These are phyloP conservation scores for Luffa aegyptiaca DNA, from an alignment of 306 rosid species.

Conservation along the genomic window DNA sequence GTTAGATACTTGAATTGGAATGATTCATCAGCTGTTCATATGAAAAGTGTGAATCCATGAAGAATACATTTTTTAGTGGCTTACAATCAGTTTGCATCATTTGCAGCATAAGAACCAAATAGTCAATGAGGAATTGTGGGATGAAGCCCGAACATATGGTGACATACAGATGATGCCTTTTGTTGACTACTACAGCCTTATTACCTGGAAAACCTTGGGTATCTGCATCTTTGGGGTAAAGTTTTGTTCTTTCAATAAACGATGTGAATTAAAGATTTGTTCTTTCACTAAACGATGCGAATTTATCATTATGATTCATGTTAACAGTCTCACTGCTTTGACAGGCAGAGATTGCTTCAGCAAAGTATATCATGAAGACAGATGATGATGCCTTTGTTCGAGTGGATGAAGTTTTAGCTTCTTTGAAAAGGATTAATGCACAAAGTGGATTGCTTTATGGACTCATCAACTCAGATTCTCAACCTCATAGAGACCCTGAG, in stretches of 20 bases:
- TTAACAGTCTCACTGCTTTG: constrained; percentile 27
- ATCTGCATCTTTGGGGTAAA: constrained; percentile 93
- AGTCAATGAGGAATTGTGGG: constrained; percentile 94
- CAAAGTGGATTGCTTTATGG: constrained; percentile 70
- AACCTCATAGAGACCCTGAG: constrained; percentile 72
- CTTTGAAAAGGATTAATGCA: constrained; percentile 46
- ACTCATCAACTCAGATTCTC: constrained; percentile 80
- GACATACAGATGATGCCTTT: constrained; percentile 98
- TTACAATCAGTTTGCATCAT: constrained; percentile 22
- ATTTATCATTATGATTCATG: constrained; percentile 2
- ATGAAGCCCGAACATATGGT: constrained; percentile 80
- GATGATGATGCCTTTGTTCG: constrained; percentile 98
- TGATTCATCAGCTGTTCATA: neutral
- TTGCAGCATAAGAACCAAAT: constrained; percentile 88
- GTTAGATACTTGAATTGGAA: neutral
- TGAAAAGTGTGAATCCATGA: neutral
- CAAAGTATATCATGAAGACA: constrained; percentile 92
- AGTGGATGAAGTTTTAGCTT: constrained; percentile 72
- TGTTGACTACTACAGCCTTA: constrained; percentile 91
- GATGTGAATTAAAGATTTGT: constrained; percentile 22
- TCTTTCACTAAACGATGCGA: constrained; percentile 18
- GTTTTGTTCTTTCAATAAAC: constrained; percentile 19
- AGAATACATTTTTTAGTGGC: neutral
- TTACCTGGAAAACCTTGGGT: constrained; percentile 95
- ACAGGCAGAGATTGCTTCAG: constrained; percentile 94